Conservation (phyloP, 306 rosid genomes). For the Acacia crassicarpa region DNA sequence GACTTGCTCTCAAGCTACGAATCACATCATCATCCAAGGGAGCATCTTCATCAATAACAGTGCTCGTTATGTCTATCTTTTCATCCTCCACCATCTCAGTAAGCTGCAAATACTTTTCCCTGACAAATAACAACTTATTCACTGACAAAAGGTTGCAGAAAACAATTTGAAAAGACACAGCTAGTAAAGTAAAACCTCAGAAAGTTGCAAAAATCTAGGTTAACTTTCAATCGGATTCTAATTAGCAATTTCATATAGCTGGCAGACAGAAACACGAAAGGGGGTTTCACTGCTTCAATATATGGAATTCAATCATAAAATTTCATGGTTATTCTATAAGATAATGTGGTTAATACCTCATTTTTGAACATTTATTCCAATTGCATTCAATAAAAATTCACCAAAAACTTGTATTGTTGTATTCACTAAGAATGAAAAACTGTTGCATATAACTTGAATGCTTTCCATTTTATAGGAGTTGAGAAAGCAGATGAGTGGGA, state of each 20-base stretch:
- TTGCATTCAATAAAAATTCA: not conserved
- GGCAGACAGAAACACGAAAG: constrained; percentile 3
- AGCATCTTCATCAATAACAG: constrained; percentile 85
- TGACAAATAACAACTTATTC: constrained; percentile 42
- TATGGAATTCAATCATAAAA: not conserved
- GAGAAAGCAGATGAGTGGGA: not conserved
- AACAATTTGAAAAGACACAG: constrained; percentile 27
- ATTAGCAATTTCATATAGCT: constrained; percentile 1
- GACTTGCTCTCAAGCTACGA: constrained; percentile 95
- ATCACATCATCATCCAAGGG: constrained; percentile 89
- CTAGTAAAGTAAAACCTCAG: not conserved
- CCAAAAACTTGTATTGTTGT: not conserved
- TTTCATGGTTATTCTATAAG: not conserved
- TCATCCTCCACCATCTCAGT: constrained; percentile 94
- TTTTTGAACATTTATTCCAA: not conserved
- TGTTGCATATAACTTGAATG: not conserved
- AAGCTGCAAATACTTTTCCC: constrained; percentile 98
- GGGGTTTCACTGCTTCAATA: not conserved
- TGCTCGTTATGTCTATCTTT: constrained; percentile 72
- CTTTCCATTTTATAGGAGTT: constrained; percentile 1
- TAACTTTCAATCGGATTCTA: not conserved
- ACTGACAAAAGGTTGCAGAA: constrained; percentile 20
- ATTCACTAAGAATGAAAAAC: constrained; percentile 19
- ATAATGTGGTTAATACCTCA: not conserved
- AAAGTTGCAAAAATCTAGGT: constrained; percentile 7